Conservation (phyloP, 2,329 filamentous ascomycete genomes). For the Elsinoe fawcettii region DNA sequence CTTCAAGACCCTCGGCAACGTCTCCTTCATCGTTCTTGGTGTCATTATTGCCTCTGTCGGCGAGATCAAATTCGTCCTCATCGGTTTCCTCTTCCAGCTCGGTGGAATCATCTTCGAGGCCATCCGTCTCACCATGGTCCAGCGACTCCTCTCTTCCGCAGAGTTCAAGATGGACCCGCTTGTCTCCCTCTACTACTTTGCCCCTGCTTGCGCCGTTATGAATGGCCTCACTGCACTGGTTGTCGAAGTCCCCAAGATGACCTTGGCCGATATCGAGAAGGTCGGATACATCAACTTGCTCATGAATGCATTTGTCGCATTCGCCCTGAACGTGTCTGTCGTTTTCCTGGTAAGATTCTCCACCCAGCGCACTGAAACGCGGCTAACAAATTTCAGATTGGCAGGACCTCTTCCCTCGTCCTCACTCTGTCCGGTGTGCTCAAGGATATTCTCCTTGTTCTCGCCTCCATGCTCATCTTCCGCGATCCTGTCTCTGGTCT, state of each 20-base stretch:
- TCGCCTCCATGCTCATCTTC: conserved; percentile 22
- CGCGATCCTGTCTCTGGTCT: conserved; percentile 19
- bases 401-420: conserved; percentile 23
- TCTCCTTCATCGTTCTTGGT: conserved; percentile 22
- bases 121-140: conserved; percentile 20
- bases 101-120: conserved; percentile 20
- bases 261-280: conserved; percentile 17
- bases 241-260: conserved; percentile 19
- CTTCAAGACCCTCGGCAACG: conserved; percentile 19
- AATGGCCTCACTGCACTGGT: conserved; percentile 18
- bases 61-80: conserved; percentile 21
- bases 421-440: conserved; percentile 22
- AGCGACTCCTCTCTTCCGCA: conserved; percentile 18
- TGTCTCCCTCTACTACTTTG: conserved; percentile 23
- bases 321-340: conserved; percentile 20
- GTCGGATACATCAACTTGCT: conserved; percentile 19
- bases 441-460: conserved; percentile 23
- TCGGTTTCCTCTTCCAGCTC: conserved; percentile 21
- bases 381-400: conserved; percentile 17
- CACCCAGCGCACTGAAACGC: background rate
- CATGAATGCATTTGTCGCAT: conserved; percentile 20
- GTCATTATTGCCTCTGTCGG: conserved; percentile 22
- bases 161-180: conserved; percentile 24
- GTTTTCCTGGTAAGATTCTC: conserved; percentile 20
- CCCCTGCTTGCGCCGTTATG: conserved; percentile 21